phyloP scores from a whole-genome alignment of 768 basidiomycete species.

The Chlorophyllum brunneum region DNA sequence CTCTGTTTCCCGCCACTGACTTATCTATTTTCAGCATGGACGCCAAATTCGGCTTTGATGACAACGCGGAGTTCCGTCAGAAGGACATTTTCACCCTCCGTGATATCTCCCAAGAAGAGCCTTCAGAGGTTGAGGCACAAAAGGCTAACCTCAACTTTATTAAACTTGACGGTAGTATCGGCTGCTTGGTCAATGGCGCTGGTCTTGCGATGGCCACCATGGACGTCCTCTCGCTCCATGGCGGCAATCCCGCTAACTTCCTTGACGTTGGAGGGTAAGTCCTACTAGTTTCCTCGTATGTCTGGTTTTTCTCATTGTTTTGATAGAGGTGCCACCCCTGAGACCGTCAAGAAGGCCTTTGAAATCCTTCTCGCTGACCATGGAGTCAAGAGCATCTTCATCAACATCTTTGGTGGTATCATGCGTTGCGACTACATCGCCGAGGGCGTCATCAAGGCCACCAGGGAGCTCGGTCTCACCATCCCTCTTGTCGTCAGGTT shows the following conservation, averaged over 20 bases:
- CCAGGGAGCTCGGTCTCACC: constrained; percentile 79
- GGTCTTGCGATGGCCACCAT: constrained; percentile 99
- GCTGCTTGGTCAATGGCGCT: constrained; percentile 97
- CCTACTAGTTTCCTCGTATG: neutral
- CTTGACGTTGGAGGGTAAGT: constrained; percentile 92
- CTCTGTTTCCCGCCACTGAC: neutral
- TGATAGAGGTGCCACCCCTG: constrained; percentile 90
- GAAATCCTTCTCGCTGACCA: constrained; percentile 88
- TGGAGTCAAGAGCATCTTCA: constrained; percentile 97
- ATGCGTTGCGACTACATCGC: constrained; percentile 99
- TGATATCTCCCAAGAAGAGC: constrained; percentile 92
- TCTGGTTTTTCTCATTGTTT: constrained; percentile 11
- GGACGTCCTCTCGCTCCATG: constrained; percentile 97
- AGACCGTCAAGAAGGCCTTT: constrained; percentile 99
- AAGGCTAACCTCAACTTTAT: constrained; percentile 97
- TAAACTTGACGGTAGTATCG: constrained; percentile 96
- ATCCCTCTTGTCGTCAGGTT: constrained; percentile 92
- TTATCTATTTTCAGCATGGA: constrained; percentile 72
- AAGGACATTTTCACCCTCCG: constrained; percentile 83
- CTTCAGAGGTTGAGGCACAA: constrained; percentile 97
- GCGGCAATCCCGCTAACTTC: constrained; percentile 98
- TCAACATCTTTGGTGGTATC: constrained; percentile 97
- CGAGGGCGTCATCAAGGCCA: constrained; percentile 97
- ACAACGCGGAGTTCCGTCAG: constrained; percentile 98
- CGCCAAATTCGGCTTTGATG: constrained; percentile 99